Conservation (phyloP, 257 asterid species). For the Asclepias syriaca region DNA sequence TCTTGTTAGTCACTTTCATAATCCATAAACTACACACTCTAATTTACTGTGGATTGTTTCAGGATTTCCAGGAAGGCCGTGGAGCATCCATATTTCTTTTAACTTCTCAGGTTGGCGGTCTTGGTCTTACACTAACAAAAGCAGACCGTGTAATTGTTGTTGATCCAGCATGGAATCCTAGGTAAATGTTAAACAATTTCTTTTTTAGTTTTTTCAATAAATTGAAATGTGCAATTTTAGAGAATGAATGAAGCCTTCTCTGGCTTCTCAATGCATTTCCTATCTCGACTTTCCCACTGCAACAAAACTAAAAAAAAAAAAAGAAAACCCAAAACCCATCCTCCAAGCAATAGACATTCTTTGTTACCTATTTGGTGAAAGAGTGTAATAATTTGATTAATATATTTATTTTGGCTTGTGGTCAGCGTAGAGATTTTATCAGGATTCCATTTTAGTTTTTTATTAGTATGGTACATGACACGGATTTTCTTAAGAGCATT, state of each 20-base stretch:
- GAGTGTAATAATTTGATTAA: neutral
- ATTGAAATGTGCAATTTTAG: neutral
- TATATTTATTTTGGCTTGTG: neutral
- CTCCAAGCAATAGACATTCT: neutral
- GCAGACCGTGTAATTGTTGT: conserved; percentile 96
- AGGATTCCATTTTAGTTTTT: neutral
- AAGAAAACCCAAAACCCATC: neutral
- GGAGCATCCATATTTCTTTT: conserved; percentile 80
- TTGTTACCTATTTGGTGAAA: neutral
- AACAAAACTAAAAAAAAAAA: neutral
- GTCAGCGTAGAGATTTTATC: neutral
- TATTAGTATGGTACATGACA: neutral
- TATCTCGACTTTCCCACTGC: neutral
- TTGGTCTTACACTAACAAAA: conserved; percentile 92
- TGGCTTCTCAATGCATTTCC: neutral
- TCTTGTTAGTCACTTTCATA: conserved; percentile 6
- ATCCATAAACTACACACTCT: conserved; percentile 7
- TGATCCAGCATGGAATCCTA: conserved; percentile 99
- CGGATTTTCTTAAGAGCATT: neutral
- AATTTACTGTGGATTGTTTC: conserved; percentile 15
- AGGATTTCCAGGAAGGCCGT: conserved; percentile 91
- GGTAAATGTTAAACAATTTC: conserved; percentile 34
- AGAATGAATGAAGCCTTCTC: neutral
- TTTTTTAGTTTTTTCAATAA: neutral
- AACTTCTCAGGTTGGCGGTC: conserved; percentile 96